Evolutionary conservation across 2,329 filamentous ascomycete genomes (phyloP).

Genomic region (Helotiales sp.): DNA sequence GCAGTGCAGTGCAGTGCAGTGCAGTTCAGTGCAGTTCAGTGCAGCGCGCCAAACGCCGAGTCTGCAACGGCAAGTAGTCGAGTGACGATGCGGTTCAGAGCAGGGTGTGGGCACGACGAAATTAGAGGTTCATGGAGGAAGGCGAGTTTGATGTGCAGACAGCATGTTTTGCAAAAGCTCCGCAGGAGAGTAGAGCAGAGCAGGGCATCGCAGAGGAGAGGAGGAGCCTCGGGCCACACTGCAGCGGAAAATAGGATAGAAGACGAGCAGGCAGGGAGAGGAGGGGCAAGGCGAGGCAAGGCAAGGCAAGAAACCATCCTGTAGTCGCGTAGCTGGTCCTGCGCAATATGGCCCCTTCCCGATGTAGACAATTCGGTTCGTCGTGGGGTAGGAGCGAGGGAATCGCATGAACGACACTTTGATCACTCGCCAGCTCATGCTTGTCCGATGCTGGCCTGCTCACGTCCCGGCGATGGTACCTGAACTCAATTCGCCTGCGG

Average conservation of each 20-base stretch:
- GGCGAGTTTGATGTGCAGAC: conserved; percentile 13
- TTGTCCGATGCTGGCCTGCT: background rate
- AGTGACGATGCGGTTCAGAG: too few species aligned
- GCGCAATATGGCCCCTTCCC: conserved; percentile 9
- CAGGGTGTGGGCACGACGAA: background rate
- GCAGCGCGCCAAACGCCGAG: too few species aligned
- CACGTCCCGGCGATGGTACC: conserved; percentile 14
- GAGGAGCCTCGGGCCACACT: too few species aligned
- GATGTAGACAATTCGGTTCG: background rate
- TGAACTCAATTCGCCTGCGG: conserved; percentile 12
- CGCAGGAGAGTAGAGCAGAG: conserved; percentile 4
- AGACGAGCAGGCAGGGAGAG: background rate
- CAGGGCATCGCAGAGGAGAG: too few species aligned
- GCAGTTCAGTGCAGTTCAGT: too few species aligned
- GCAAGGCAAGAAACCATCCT: background rate
- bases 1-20: too few species aligned
- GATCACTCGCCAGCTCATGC: conserved; percentile 14
- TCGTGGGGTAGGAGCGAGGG: conserved; percentile 4
- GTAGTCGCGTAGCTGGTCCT: conserved; percentile 4
- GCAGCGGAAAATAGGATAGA: background rate
- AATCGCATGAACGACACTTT: conserved; percentile 11
- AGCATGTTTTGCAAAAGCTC: conserved; percentile 13
- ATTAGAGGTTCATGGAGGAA: conserved; percentile 6
- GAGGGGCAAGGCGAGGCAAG: background rate
- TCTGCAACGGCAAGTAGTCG: too few species aligned